Evolutionary conservation across 331 rosid genomes (phyloP).

Genomic region (Acacia pycnantha): DNA sequence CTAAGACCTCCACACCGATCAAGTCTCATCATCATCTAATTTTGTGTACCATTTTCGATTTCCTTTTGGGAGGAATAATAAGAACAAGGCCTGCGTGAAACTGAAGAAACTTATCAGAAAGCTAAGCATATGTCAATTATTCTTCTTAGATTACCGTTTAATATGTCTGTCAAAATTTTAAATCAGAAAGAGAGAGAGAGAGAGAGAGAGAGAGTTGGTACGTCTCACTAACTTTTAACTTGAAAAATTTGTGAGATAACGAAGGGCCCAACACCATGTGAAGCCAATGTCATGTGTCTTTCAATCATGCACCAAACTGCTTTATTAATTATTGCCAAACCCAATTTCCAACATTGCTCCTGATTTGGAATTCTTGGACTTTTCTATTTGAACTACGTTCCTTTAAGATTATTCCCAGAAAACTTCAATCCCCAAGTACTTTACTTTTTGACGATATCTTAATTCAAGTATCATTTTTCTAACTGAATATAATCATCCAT

Average conservation of each 20-base stretch:
- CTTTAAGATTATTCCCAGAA: background rate
- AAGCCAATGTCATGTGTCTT: slow-evolving; percentile 31
- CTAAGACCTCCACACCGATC: background rate
- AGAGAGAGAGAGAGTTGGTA: slow-evolving; percentile 5
- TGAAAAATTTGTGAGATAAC: background rate
- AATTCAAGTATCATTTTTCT: background rate
- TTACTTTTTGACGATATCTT: background rate
- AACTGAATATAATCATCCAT: background rate
- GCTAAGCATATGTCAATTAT: slow-evolving; percentile 11
- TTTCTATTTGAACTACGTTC: slow-evolving; percentile 1
- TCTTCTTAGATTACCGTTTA: background rate
- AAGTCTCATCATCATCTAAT: background rate
- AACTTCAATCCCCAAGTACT: background rate
- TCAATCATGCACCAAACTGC: slow-evolving; percentile 25
- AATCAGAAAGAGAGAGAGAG: background rate
- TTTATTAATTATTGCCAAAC: slow-evolving; percentile 21
- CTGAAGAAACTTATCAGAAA: background rate
- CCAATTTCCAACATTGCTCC: slow-evolving; percentile 23
- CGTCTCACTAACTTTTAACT: slow-evolving; percentile 19
- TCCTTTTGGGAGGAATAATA: background rate
- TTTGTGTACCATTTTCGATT: background rate
- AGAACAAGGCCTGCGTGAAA: background rate
- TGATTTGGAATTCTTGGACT: slow-evolving; percentile 22
- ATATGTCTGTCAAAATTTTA: slow-evolving; percentile 28
- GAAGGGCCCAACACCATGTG: slow-evolving; percentile 37